These are phyloP conservation scores for Porodaedalea pini DNA, from an alignment of 1,284 basidiomycete genomes.

Conservation along the genomic window DNA sequence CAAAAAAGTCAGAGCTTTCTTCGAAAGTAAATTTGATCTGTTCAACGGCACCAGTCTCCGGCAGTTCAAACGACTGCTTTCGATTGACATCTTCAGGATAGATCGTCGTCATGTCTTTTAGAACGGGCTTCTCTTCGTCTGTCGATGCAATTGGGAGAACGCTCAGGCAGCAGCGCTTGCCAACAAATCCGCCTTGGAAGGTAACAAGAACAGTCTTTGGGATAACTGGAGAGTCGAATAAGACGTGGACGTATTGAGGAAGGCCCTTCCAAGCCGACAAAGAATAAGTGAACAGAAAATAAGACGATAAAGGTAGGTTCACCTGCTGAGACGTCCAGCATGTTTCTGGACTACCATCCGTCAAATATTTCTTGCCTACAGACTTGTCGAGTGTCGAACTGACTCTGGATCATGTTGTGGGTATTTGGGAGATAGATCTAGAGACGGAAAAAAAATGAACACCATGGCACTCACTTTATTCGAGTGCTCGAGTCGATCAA, in stretches of 20 bases:
- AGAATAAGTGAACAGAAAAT: neutral
- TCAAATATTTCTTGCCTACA: slow-evolving; percentile 65
- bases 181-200: slow-evolving; percentile 83
- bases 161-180: slow-evolving; percentile 55
- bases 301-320: slow-evolving; percentile 9
- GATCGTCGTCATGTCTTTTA: slow-evolving; percentile 49
- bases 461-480: neutral
- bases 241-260: slow-evolving; percentile 68
- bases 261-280: slow-evolving; percentile 43
- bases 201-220: slow-evolving; percentile 59
- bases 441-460: too few species aligned
- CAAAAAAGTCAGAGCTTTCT: slow-evolving; percentile 76
- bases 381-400: slow-evolving; percentile 82
- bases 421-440: neutral
- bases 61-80: slow-evolving; percentile 59
- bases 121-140: slow-evolving; percentile 26
- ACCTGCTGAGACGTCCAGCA: slow-evolving; percentile 84
- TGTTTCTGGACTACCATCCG: slow-evolving; percentile 70
- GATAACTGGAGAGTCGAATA: slow-evolving; percentile 49
- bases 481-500: neutral
- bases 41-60: slow-evolving; percentile 16
- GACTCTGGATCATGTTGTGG: slow-evolving; percentile 46
- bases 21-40: slow-evolving; percentile 65
- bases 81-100: slow-evolving; percentile 78
- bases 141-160: slow-evolving; percentile 23